Evolutionary conservation across 768 basidiomycete species (phyloP), one percentile per base, ranked within the genome.

Genomic region (Boletus rubroflammeus): DNA sequence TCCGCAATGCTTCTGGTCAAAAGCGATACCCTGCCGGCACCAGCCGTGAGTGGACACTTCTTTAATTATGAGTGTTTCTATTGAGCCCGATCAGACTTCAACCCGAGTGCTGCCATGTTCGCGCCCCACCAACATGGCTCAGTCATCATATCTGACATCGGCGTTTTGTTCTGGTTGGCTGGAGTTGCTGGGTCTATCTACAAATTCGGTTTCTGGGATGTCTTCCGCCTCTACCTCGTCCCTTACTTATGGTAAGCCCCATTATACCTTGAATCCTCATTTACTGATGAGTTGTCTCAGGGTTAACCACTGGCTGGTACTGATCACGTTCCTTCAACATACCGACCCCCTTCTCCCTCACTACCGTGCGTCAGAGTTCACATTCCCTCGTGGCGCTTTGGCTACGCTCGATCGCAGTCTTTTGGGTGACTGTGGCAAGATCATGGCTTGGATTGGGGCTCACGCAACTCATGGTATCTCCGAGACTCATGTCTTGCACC

Each of bases 241-340:
- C 93, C 95, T 49, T 98, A 98, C 76, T 78, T 98, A 56, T 93
- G 90, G 88, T 76, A 56, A 53, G 71, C 54, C 1, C 31, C 3
- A n/a, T n/a, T 28, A 28, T 10, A 13, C 21, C 8, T 7, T 2
- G 36, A 14, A 19, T 29, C 10, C 13, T 43, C 11, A 21, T 34
- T 51, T 28, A 13, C 51, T 46, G 9, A 55, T 31, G 17, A 5
- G 57, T 41, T 23, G 41, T 14, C 13, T 10, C 55, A 86, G 82
- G 85, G 84, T 88, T 50, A 92, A 92, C 78, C 91, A 93, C 78
- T 97, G 94, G 94, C 81, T 98, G 50, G 92, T 98, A 53, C 66
- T 93, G 63, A 97, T 98, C 76, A 97, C 94, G 19, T 98, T 93
- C 88, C 79, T 98, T 47, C 96, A 99, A 76, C 96, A 99, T 78